phyloP scores from a whole-genome alignment of 306 rosid species.

The Macrotyloma uniflorum region DNA sequence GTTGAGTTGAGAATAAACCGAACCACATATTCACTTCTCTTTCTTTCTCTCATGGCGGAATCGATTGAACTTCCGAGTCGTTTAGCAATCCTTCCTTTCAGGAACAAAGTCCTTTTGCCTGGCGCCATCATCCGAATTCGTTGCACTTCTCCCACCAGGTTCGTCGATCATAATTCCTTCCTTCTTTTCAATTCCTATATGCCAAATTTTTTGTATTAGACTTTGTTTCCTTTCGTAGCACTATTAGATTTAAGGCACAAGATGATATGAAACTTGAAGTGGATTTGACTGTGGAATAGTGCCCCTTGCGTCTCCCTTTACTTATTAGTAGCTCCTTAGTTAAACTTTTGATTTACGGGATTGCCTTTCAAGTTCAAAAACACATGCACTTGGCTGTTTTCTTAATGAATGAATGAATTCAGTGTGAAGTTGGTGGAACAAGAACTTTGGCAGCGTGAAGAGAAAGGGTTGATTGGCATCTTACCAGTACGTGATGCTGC shows the following conservation, averaged over 20 bases:
- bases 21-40: neutral
- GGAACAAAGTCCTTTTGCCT: conserved; percentile 94
- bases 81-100: conserved; percentile 93
- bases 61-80: conserved; percentile 92
- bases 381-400: neutral
- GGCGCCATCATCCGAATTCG: conserved; percentile 98
- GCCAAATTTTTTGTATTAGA: neutral
- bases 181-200: neutral
- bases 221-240: neutral
- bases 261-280: neutral
- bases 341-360: neutral
- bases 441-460: conserved; percentile 98
- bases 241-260: neutral
- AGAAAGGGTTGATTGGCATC: conserved; percentile 96
- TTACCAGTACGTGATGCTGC: conserved; percentile 91
- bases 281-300: neutral
- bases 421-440: conserved; percentile 98
- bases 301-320: neutral
- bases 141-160: conserved; percentile 98
- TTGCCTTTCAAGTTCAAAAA: neutral
- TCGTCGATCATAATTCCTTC: neutral
- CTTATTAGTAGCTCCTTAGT: neutral
- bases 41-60: conserved; percentile 64
- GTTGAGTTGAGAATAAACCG: conserved; percentile 1
- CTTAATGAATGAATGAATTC: conserved; percentile 22